These are phyloP conservation scores for Cucurbita pepo DNA, from an alignment of 306 rosid genomes.

Conservation along the genomic window DNA sequence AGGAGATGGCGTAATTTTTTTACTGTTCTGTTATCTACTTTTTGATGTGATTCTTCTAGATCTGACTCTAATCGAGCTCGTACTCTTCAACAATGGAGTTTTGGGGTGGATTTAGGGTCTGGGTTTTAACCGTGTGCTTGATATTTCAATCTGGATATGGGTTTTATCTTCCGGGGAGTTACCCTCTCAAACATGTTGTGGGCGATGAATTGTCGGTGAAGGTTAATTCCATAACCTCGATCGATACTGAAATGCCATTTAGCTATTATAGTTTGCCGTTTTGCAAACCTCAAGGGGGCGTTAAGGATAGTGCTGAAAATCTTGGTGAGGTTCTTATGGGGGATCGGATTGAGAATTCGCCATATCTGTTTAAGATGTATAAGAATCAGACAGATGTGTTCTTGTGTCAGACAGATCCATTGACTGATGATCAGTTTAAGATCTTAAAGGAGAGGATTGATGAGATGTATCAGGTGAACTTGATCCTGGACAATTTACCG, in stretches of 20 bases:
- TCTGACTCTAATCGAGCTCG: slow-evolving; percentile 27
- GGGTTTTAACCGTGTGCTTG: slow-evolving; percentile 36
- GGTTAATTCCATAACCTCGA: slow-evolving; percentile 85
- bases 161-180: slow-evolving; percentile 83
- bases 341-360: slow-evolving; percentile 91
- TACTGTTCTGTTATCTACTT: slow-evolving; percentile 4
- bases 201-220: slow-evolving; percentile 52
- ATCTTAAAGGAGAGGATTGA: slow-evolving; percentile 76
- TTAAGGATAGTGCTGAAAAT: slow-evolving; percentile 89
- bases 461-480: slow-evolving; percentile 88
- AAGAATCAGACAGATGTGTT: slow-evolving; percentile 57
- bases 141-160: slow-evolving; percentile 46
- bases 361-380: slow-evolving; percentile 58
- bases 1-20: neutral
- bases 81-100: slow-evolving; percentile 35
- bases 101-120: slow-evolving; percentile 27
- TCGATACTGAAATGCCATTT: slow-evolving; percentile 81
- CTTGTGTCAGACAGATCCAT: slow-evolving; percentile 39
- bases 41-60: slow-evolving; percentile 40
- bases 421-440: slow-evolving; percentile 52
- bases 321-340: slow-evolving; percentile 99
- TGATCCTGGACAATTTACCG: slow-evolving; percentile 54
- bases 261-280: slow-evolving; percentile 87
- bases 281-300: slow-evolving; percentile 59
- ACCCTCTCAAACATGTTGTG: slow-evolving; percentile 53